Evolutionary conservation across 805 yeast genomes (phyloP).

Genomic region (Zygoascus tannicola): DNA sequence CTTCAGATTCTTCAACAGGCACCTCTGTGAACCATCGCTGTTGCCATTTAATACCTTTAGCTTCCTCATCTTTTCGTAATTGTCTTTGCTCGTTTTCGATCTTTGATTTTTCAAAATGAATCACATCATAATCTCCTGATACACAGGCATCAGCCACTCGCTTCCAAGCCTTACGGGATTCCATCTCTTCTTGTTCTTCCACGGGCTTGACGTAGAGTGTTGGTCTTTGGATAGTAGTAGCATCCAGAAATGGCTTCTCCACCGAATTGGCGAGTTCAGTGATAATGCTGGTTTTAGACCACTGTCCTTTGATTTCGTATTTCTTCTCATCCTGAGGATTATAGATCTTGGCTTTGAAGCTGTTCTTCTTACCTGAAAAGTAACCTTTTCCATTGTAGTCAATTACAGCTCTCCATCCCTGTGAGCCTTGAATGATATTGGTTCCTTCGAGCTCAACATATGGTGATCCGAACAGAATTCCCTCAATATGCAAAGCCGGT

Average conservation of each 20-base stretch:
- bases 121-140: slow-evolving; percentile 62
- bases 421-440: slow-evolving; percentile 72
- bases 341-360: slow-evolving; percentile 67
- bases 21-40: slow-evolving; percentile 65
- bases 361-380: slow-evolving; percentile 88
- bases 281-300: slow-evolving; percentile 73
- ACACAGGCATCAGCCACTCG: slow-evolving; percentile 83
- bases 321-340: slow-evolving; percentile 45
- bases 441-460: slow-evolving; percentile 90
- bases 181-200: slow-evolving; percentile 70
- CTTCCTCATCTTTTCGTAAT: slow-evolving; percentile 62
- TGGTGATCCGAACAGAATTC: slow-evolving; percentile 82
- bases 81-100: slow-evolving; percentile 84
- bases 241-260: slow-evolving; percentile 26
- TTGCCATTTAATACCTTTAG: slow-evolving; percentile 57
- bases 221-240: slow-evolving; percentile 37
- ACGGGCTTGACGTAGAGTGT: slow-evolving; percentile 68
- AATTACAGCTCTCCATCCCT: slow-evolving; percentile 62
- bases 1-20: slow-evolving; percentile 13
- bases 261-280: slow-evolving; percentile 43
- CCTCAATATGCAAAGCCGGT: slow-evolving; percentile 93
- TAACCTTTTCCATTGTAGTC: slow-evolving; percentile 91
- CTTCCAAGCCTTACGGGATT: slow-evolving; percentile 82
- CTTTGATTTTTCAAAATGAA: slow-evolving; percentile 62
- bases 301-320: slow-evolving; percentile 80